Base-by-base conservation (phyloP, 176 grass and related monocot species). In the Chloris gayana region DNA sequence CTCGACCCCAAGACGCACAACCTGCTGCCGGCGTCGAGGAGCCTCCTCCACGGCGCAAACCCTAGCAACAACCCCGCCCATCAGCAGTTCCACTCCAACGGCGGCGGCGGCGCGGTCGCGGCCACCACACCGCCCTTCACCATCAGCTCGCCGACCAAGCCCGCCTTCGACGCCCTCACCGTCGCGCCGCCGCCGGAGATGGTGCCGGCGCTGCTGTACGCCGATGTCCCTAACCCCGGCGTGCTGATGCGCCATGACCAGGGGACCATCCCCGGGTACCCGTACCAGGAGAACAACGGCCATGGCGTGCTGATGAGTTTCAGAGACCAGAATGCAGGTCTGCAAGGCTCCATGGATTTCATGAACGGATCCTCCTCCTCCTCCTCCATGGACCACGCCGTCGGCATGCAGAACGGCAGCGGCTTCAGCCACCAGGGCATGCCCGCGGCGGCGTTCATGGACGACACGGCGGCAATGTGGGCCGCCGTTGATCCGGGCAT, bases 1-100 rank as follows among this genome's bases (percentile, higher is more conserved):
- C 84, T 99, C 63, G 97, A 99, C 71, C 97, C 97, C 32, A 95
- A 85, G 88, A 99, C 97, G 15, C 97, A 99, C 80, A 99, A 99
- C 84, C 89, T 99, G 26, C 91, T 99, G 58, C 92, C 88, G 15
- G 81, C 90, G 6, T 93, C 92, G 31, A 92, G 67, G 75, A 70
- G 72, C 3, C 83, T 85, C 84, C 80, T 78, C 78, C 67, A 86
- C 54, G 57, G 44, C 41, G 13, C 74, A 32, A 89, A 88, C 61
- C 85, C 82, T 81, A 69, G 63, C 75, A 64, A 84, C 58, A 54
- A 58, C 54, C 22, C 8, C n/a, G 24, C 27, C 34, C 72, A 83
- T 69, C 96, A 91, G 14, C 96, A 91, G 14, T 94, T 91, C 51
- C 79, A 82, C 42, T 44, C 73, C 13, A 74, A 67, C 56, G 77